phyloP scores from a whole-genome alignment of 352 stramenopile species.

The Phytophthora crassamura region DNA sequence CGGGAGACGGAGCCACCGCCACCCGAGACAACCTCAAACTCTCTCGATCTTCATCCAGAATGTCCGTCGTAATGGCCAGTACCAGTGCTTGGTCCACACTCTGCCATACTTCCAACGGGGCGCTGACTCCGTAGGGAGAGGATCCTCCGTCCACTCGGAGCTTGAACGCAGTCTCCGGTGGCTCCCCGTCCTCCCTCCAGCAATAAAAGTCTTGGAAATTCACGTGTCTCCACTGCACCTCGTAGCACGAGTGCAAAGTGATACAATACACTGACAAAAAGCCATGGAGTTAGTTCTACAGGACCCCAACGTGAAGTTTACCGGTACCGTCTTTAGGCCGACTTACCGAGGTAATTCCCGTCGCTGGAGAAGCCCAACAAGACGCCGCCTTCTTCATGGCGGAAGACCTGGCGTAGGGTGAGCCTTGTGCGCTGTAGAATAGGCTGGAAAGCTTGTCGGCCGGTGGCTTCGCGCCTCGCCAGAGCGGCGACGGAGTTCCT shows the following conservation, averaged over 20 bases:
- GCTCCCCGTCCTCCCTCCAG: constrained; percentile 14
- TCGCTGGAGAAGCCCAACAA: constrained; percentile 77
- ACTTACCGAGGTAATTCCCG: constrained; percentile 64
- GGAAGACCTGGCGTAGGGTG: constrained; percentile 43
- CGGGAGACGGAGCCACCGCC: constrained; percentile 50
- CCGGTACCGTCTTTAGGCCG: neutral
- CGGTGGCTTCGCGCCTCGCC: constrained; percentile 16
- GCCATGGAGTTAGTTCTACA: neutral
- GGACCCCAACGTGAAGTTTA: neutral
- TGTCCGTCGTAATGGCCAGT: constrained; percentile 44
- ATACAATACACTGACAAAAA: constrained; percentile 54
- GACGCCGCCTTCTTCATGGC: constrained; percentile 50
- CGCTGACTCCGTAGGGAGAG: constrained; percentile 24
- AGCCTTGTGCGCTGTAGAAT: constrained; percentile 16
- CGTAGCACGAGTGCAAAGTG: constrained; percentile 39
- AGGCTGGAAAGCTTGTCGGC: neutral
- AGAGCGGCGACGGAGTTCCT: constrained; percentile 15
- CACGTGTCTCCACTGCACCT: constrained; percentile 62
- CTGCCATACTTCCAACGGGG: constrained; percentile 65
- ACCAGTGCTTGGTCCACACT: constrained; percentile 59
- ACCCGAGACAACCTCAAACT: constrained; percentile 41
- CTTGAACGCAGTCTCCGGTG: constrained; percentile 17
- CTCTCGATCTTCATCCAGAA: constrained; percentile 29
- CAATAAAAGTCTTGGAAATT: constrained; percentile 20
- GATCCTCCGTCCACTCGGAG: constrained; percentile 28